These are phyloP conservation scores for Ophioceras dolichostomum DNA, from an alignment of 2,329 filamentous ascomycete genomes.

Conservation along the genomic window DNA sequence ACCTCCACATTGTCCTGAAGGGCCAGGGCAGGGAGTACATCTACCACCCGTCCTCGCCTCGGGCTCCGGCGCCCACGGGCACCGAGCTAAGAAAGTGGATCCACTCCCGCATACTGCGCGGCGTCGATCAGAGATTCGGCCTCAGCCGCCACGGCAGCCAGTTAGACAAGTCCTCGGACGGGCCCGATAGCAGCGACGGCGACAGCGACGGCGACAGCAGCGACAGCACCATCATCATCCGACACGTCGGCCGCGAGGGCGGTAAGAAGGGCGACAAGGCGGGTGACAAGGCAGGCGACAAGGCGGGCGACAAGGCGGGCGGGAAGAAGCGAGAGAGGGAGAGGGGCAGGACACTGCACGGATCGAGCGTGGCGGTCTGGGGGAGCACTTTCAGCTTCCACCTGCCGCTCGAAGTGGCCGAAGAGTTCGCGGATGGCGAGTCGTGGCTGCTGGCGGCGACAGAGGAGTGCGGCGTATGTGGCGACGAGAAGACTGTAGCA, in stretches of 20 bases:
- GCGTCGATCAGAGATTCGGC: slow-evolving; percentile 1
- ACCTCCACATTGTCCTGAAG: slow-evolving; percentile 14
- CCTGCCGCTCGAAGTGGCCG: slow-evolving; percentile 13
- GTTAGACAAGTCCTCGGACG: no score
- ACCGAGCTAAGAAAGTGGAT: neutral
- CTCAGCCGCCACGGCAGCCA: slow-evolving; percentile 5
- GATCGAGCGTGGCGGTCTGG: slow-evolving; percentile 4
- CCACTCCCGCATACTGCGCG: slow-evolving; percentile 5
- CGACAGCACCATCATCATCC: no score
- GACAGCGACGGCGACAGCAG: no score
- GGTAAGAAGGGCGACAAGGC: neutral
- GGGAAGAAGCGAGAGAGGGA: neutral
- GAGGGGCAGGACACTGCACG: neutral
- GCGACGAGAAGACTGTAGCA: slow-evolving; percentile 19
- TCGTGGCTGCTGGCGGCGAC: slow-evolving; percentile 18
- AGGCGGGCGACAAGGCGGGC: neutral
- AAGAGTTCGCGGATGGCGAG: slow-evolving; percentile 17
- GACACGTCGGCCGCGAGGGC: no score
- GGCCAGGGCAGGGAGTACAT: slow-evolving; percentile 20
- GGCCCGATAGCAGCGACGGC: no score
- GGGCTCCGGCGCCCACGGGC: no score
- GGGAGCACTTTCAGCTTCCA: slow-evolving; percentile 18
- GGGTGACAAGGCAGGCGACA: neutral
- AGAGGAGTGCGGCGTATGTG: slow-evolving; percentile 19
- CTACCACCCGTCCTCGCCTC: slow-evolving; percentile 13